Base-by-base conservation (phyloP, 176 grass and related monocot species). In the Avena sativa region DNA sequence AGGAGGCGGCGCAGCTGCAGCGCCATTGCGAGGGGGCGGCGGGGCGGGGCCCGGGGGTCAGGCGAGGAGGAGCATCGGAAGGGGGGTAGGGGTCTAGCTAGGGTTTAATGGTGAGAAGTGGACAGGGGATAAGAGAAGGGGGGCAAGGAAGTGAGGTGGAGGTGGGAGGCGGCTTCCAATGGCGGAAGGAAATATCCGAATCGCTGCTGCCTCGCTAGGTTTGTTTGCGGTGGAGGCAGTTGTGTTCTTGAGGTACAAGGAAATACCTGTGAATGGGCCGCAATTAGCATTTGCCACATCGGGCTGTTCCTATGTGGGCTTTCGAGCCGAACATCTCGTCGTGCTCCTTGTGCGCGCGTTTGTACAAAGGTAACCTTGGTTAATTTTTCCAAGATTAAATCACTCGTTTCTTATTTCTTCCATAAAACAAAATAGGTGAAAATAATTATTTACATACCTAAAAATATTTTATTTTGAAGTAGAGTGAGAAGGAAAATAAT, bases 1-100 rank as follows among this genome's bases (percentile, higher is more conserved):
- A 98, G 83, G 79, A 96, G 76, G 69, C 86, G 91, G 53, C 90
- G 92, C 34, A 98, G 82, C 87, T 94, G 93, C 66, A 96, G 92
- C 19, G 90, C 92, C 96, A 98, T 98, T 43, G 66, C 20, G 49
- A 25, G 49, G 19, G 71, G 51, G 9, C 28, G 20, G 53, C 61
- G 60, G 60, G 71, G 15, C 21, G 9, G 9, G 5, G 25, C 6
- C 6, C 19, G 47, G 79, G 2, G 17, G 30, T 87, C 74, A 87
- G 80, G 85, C 65, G 48, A 74, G 44, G 84, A 53, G 74, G 44
- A 1, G 46, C 84, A 90, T 90, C 62, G 55, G 19, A 6, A n/a
- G 17, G 10, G 60, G 26, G 12, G 20, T 9, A 12, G 28, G 47
- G 59, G 70, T 44, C 86, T 88, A 77, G 88, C 25, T 81, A 89